phyloP scores from a whole-genome alignment of 768 basidiomycete genomes.

The Rhizopogon sp. region DNA sequence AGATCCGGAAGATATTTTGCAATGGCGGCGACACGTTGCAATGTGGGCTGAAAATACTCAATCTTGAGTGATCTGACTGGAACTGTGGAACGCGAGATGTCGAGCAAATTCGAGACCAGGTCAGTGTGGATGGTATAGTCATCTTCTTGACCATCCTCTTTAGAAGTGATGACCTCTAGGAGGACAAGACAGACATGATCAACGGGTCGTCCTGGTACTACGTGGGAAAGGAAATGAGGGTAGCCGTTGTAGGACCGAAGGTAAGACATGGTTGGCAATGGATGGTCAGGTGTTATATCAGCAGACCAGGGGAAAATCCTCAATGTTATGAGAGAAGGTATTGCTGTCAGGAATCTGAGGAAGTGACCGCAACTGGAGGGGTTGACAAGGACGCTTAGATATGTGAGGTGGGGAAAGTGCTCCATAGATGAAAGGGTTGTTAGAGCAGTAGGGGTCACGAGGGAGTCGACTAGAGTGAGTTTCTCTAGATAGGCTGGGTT shows the following conservation, averaged over 20 bases:
- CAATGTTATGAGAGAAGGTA: background rate
- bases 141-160: background rate
- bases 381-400: background rate
- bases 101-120: background rate
- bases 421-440: background rate
- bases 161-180: background rate
- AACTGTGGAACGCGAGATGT: background rate
- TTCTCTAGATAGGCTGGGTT: background rate
- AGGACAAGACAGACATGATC: background rate
- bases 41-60: background rate
- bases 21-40: background rate
- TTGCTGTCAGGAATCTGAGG: background rate
- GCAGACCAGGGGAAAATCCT: background rate
- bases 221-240: background rate
- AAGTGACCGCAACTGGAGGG: background rate
- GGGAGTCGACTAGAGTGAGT: background rate
- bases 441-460: background rate
- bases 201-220: background rate
- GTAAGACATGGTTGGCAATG: background rate
- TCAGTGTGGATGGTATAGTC: background rate
- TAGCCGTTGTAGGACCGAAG: background rate
- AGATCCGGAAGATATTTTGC: background rate
- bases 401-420: background rate
- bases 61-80: background rate
- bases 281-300: background rate